phyloP scores from a whole-genome alignment of 2,329 filamentous ascomycete species.

The Aureobasidium vineae region DNA sequence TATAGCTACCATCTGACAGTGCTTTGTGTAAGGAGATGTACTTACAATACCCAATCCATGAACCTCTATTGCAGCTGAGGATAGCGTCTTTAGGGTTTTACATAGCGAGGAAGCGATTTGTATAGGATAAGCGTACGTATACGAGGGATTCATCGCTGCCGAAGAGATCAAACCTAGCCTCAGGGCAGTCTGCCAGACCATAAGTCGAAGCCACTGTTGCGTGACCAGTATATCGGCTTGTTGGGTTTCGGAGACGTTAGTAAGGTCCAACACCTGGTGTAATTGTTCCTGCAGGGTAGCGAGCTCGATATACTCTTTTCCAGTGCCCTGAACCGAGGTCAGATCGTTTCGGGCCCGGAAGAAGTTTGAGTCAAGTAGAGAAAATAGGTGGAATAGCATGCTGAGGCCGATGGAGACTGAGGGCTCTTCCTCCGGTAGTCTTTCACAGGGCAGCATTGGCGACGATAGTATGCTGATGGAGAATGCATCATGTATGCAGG shows the following conservation, averaged over 20 bases:
- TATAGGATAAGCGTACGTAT: constrained; percentile 29
- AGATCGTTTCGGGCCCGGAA: not conserved
- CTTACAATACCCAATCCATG: constrained; percentile 16
- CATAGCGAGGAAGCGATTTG: constrained; percentile 26
- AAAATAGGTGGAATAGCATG: constrained; percentile 28
- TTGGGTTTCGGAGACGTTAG: constrained; percentile 27
- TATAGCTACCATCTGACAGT: not conserved
- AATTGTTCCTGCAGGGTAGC: not conserved
- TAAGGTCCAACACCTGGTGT: constrained; percentile 24
- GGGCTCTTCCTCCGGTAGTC: constrained; percentile 27
- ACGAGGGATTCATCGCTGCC: constrained; percentile 26
- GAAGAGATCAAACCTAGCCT: constrained; percentile 28
- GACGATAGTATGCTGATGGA: constrained; percentile 28
- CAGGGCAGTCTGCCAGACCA: constrained; percentile 31
- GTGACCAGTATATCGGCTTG: constrained; percentile 30
- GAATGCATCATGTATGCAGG: constrained; percentile 28
- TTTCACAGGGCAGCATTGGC: constrained; percentile 16
- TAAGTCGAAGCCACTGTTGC: constrained; percentile 30
- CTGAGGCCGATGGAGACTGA: constrained; percentile 26
- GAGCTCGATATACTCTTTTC: not conserved
- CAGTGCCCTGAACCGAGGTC: not conserved
- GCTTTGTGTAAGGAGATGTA: not conserved
- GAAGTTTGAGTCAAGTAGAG: constrained; percentile 29
- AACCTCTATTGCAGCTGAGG: not conserved
- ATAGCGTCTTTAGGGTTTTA: not conserved